Evolutionary conservation across 306 rosid species (phyloP), one percentile per base, ranked within the genome.

Genomic region (Echinosophora koreensis): DNA sequence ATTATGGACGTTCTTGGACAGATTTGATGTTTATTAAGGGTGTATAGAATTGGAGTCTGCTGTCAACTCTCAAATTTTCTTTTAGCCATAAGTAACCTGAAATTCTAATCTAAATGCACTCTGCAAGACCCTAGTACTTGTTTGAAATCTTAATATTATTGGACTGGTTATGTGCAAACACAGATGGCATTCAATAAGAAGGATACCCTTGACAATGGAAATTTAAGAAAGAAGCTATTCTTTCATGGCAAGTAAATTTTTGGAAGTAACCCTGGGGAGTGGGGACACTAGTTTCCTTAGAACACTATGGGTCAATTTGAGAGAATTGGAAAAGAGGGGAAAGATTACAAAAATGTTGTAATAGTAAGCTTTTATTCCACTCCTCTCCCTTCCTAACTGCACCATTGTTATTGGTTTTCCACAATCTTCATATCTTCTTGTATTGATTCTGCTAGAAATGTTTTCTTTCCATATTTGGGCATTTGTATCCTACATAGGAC

Each of bases 141-240:
- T 8, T 41, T 39, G 10, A 64, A 41, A 4, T 16, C 5, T 28
- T 35, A 62, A 62, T 62, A 62, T 6, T 62, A 35, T 34, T 2
- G 67, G 67, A n/a, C 16, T 58, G 65, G 9, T 58, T 58, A 32
- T 18, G 18, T 12, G 66, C 66, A 32, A 60, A 5, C 9, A 60
- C 46, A 12, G 17, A 13, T 34, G 16, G 3, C 34, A 18, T 57
- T 57, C 30, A 54, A 54, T 30, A 30, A 54, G 5, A 57, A 18
- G n/a, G 16, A 51, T 51, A 57, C 63, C 14, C 12, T 57, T 57
- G 37, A 57, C 34, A 22, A 22, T 9, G 10, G 22, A 30, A 14
- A 32, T 14, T 30, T 35, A 30, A 60, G 42, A 32, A 34, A 34
- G 66, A 60, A 32, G 10, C 42, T 57, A 57, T 27, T 22, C 63